Evolutionary conservation across 164 flowering plant genomes (phyloP), one percentile per base, ranked within the genome.

Genomic region (Umbellularia californica): DNA sequence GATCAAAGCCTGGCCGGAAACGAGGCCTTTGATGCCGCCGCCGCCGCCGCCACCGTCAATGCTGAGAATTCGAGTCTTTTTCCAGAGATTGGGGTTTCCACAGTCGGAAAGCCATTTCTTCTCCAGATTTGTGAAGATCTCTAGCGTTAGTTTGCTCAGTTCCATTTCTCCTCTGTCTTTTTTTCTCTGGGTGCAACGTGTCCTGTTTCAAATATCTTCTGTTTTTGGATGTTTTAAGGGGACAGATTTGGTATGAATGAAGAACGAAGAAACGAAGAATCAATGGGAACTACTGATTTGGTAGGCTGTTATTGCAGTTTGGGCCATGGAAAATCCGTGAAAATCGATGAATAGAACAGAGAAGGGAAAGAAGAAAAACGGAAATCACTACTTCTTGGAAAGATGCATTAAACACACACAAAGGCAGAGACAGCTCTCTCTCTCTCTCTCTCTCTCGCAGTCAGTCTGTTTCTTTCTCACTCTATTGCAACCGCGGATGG

Each of bases 21-120:
- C 50, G 73, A 77, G 60, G 50, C 75, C 85, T 22, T 75, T 69
- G 47, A 81, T 72, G 65, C 84, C 83, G 9, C 87, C 88, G 28
- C 87, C 88, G 28, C 84, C 87, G 20, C 86, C 88, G 35, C 84
- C 87, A 20, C 86, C 87, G 71, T 83, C 88, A 51, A 85, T 79
- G 77, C 84, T 73, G 67, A 85, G 85, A 69, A 85, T 81, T n/a
- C 84, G 72, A 5, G 83, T 77, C 62, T 83, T 83, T 71, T 79
- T 79, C 62, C 75, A 50, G 33, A 24, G 47, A 23, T 50, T 27
- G 12, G 69, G 70, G 20, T 50, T 71, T 22, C 67, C 77, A 68
- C 76, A 77, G 50, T 80, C 72, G 6, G 74, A 77, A 17, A 85
- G 81, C 88, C 88, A 85, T 63, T 85, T 75, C 23, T 82, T 80